Evolutionary conservation across 2,329 filamentous ascomycete genomes (phyloP).

Genomic region (Pseudonectria foliicola): DNA sequence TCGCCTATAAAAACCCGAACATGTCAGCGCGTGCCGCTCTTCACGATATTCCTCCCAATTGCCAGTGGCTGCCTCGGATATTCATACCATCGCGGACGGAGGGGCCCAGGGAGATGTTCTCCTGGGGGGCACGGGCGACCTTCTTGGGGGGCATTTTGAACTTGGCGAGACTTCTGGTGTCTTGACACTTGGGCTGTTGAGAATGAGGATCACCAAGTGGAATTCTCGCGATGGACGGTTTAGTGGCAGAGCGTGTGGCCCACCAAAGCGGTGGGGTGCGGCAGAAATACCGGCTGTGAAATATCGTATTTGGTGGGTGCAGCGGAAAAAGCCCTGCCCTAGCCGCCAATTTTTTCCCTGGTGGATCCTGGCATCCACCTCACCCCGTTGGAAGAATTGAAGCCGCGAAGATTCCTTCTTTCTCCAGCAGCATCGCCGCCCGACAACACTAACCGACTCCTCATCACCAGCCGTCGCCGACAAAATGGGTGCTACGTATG

Average conservation of each 20-base stretch:
- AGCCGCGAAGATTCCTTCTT: slow-evolving; percentile 4
- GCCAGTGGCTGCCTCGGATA: background rate
- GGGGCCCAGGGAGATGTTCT: slow-evolving; percentile 98
- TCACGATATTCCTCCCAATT: slow-evolving; percentile 3
- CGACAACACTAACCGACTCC: slow-evolving; percentile 33
- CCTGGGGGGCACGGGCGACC: slow-evolving; percentile 73
- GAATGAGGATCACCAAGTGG: slow-evolving; percentile 24
- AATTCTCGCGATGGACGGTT: slow-evolving; percentile 20
- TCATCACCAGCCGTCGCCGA: slow-evolving; percentile 31
- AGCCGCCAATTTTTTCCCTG: slow-evolving; percentile 13
- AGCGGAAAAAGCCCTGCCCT: slow-evolving; percentile 28
- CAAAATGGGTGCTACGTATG: slow-evolving; percentile 49
- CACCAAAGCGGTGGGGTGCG: slow-evolving; percentile 28
- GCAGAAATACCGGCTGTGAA: slow-evolving; percentile 27
- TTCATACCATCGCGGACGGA: slow-evolving; percentile 85
- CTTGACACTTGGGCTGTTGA: slow-evolving; percentile 28
- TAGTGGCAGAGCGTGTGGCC: slow-evolving; percentile 21
- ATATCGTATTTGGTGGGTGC: slow-evolving; percentile 17
- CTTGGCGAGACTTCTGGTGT: slow-evolving; percentile 28
- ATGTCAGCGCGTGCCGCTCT: slow-evolving; percentile 5
- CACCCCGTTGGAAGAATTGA: slow-evolving; percentile 13
- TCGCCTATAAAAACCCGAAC: slow-evolving; percentile 54
- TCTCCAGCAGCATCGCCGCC: slow-evolving; percentile 15
- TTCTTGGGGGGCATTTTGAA: slow-evolving; percentile 91
- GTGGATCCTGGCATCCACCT: slow-evolving; percentile 7